phyloP scores from a whole-genome alignment of 2,329 filamentous ascomycete species.

The Sporothrix dimorphospora region DNA sequence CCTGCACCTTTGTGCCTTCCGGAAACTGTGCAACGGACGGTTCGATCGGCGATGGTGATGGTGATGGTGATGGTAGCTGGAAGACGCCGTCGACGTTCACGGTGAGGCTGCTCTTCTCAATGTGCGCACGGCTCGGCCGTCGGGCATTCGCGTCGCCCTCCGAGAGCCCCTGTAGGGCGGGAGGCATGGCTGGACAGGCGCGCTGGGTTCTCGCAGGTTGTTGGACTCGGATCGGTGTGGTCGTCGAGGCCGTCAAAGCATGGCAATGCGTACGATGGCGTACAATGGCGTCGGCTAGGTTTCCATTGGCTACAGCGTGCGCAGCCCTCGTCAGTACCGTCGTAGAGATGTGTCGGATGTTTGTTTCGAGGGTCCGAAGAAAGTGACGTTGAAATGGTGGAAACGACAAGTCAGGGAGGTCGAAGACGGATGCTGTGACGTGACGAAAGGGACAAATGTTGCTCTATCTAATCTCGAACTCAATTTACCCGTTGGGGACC shows the following conservation, averaged over 20 bases:
- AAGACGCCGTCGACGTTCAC: background rate
- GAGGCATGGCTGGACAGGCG: background rate
- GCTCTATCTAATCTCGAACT: background rate
- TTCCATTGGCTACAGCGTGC: background rate
- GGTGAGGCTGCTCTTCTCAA: background rate
- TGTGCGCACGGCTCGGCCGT: background rate
- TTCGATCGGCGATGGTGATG: conserved; percentile 23
- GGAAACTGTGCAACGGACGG: background rate
- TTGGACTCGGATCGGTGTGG: background rate
- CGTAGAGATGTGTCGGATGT: background rate
- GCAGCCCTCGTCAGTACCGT: background rate
- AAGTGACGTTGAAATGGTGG: background rate
- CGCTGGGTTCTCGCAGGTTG: background rate
- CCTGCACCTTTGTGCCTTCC: background rate
- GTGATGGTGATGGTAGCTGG: conserved; percentile 21
- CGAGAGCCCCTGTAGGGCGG: conserved; percentile 9
- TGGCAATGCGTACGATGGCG: background rate
- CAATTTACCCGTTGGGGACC: background rate
- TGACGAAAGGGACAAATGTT: conserved; percentile 1
- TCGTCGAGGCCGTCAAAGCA: background rate
- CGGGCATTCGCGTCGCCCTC: conserved; percentile 7
- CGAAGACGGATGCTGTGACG: background rate
- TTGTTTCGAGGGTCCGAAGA: background rate
- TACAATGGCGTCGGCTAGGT: background rate
- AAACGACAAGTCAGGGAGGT: background rate